These are phyloP conservation scores for Jamesozyma lodderae DNA, from an alignment of 805 yeast genomes.

Conservation along the genomic window DNA sequence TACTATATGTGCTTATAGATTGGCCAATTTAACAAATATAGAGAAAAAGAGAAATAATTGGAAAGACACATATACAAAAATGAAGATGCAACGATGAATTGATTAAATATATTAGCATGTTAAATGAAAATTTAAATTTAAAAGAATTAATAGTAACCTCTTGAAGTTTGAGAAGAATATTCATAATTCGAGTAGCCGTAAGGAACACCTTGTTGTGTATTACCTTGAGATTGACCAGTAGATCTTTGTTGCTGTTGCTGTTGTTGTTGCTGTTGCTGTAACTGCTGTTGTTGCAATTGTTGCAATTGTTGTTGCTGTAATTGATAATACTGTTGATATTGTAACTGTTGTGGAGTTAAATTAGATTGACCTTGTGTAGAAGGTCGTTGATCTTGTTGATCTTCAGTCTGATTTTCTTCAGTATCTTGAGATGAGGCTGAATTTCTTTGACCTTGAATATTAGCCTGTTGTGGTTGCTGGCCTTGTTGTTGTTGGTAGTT, in stretches of 20 bases:
- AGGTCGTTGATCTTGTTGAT: constrained; percentile 6
- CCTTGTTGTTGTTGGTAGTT: constrained; percentile 9
- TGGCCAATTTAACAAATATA: too few relatives aligned
- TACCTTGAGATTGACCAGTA: constrained; percentile 22
- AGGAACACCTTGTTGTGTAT: constrained; percentile 24
- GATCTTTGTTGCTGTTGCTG: constrained; percentile 10
- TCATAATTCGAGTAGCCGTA: constrained; percentile 29
- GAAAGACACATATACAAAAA: too few relatives aligned
- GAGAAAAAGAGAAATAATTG: too few relatives aligned
- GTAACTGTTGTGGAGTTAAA: constrained; percentile 15
- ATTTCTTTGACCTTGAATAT: constrained; percentile 15
- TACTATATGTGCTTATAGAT: too few relatives aligned
- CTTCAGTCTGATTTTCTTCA: constrained; percentile 12
- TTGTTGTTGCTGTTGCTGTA: constrained; percentile 24
- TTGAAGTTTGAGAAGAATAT: constrained; percentile 27
- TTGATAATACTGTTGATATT: constrained; percentile 24
- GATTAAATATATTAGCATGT: too few relatives aligned
- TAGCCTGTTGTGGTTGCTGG: constrained; percentile 5
- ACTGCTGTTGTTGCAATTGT: constrained; percentile 25
- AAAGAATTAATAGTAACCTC: constrained; percentile 25
- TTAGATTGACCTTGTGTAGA: constrained; percentile 7
- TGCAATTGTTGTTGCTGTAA: constrained; percentile 29
- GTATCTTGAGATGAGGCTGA: constrained; percentile 13
- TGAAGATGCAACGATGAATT: too few relatives aligned
- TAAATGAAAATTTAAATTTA: not conserved